A percentile compares a stretch with the other conserved stretches of the same genome.
phyloP scores from a whole-genome alignment of 441 rosid genomes.

The Rhodomyrtus psidioides region DNA sequence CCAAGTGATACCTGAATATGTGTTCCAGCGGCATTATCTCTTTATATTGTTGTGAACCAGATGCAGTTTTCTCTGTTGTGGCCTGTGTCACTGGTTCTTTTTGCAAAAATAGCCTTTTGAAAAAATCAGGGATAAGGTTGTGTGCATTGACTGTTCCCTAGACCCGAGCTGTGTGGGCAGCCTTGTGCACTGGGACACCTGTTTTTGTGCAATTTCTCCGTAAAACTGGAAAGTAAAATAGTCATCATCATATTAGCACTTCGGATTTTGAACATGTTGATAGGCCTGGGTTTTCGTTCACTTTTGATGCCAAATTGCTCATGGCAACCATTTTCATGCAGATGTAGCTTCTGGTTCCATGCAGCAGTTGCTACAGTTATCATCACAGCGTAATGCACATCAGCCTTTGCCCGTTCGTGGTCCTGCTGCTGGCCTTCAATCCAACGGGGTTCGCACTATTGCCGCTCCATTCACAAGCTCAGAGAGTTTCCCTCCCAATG shows the following conservation, averaged over 20 bases:
- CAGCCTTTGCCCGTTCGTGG: slow-evolving; percentile 22
- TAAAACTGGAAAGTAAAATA: not conserved
- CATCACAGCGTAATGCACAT: slow-evolving; percentile 27
- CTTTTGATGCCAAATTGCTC: not conserved
- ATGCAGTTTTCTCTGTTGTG: not conserved
- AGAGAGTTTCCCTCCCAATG: slow-evolving; percentile 9
- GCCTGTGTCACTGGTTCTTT: not conserved
- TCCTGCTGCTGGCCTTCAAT: slow-evolving; percentile 8
- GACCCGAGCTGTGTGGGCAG: not conserved
- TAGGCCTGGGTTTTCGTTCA: not conserved
- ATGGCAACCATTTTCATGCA: slow-evolving; percentile 19
- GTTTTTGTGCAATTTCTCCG: not conserved
- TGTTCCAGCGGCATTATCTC: not conserved
- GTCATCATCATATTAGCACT: not conserved
- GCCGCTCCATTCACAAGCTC: slow-evolving; percentile 1
- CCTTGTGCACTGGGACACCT: not conserved
- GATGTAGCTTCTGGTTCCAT: slow-evolving; percentile 24
- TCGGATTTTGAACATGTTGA: not conserved
- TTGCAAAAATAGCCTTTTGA: not conserved
- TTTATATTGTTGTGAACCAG: not conserved
- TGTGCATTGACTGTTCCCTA: not conserved
- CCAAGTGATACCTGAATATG: not conserved
- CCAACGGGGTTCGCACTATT: slow-evolving; percentile 5
- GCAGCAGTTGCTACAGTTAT: slow-evolving; percentile 40
- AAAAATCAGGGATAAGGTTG: not conserved